A percentile compares a stretch with the other conserved stretches of the same genome.
phyloP scores from a whole-genome alignment of 2,329 filamentous ascomycete genomes.

The Trichoderma sp. region DNA sequence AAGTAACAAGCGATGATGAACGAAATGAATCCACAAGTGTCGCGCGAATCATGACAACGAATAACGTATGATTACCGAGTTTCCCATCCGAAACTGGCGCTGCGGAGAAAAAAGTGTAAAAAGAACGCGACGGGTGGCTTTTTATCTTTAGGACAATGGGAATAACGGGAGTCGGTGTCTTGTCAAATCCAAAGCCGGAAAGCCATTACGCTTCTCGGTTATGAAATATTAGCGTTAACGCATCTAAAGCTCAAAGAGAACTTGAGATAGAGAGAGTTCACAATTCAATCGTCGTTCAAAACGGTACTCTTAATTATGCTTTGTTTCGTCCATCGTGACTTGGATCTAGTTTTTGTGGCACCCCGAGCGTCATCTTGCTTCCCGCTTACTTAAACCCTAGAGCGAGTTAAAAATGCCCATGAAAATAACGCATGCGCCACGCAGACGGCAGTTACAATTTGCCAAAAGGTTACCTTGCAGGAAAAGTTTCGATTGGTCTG shows the following conservation, averaged over 20 bases:
- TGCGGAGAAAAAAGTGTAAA: neutral
- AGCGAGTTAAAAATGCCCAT: neutral
- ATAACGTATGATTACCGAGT: neutral
- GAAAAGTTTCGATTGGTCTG: neutral
- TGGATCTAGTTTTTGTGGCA: neutral
- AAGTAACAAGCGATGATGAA: neutral
- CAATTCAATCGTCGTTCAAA: neutral
- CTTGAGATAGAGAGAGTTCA: neutral
- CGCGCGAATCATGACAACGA: neutral
- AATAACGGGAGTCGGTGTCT: neutral
- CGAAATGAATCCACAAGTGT: neutral
- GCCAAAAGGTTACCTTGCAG: neutral
- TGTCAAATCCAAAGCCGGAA: neutral
- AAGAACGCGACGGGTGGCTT: neutral
- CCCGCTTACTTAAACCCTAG: neutral
- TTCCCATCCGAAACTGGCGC: neutral
- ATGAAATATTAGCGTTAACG: neutral
- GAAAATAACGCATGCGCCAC: constrained; percentile 19
- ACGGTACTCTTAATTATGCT: neutral
- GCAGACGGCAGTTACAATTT: neutral
- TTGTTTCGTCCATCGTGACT: neutral
- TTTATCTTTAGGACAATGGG: neutral
- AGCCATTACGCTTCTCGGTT: neutral
- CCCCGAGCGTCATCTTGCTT: neutral
- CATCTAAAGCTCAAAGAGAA: neutral